phyloP scores from a whole-genome alignment of 345 rosid genomes.

The Fremontodendron californicum region DNA sequence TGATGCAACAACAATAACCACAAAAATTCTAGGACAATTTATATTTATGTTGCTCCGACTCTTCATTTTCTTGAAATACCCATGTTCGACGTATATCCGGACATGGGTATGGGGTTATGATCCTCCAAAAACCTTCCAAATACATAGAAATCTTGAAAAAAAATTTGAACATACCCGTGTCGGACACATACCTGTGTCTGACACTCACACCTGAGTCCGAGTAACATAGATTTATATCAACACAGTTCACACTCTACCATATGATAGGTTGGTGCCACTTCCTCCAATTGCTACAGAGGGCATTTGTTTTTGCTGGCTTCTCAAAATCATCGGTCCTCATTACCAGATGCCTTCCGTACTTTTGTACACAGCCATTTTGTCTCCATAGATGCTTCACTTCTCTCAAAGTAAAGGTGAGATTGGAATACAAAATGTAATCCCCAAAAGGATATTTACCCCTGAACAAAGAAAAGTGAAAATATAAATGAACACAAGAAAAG shows the following conservation, averaged over 20 bases:
- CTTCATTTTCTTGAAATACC: too few species aligned
- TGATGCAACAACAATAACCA: neutral
- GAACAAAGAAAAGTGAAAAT: conserved; percentile 24
- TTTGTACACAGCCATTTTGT: conserved; percentile 62
- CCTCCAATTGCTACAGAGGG: conserved; percentile 89
- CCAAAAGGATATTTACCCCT: conserved; percentile 94
- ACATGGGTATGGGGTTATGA: too few species aligned
- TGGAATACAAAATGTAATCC: conserved; percentile 80
- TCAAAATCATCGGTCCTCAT: conserved; percentile 92
- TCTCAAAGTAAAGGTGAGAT: conserved; percentile 57
- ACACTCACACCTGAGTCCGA: too few species aligned
- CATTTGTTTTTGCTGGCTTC: conserved; percentile 74
- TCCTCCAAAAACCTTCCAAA: too few species aligned
- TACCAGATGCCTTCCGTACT: conserved; percentile 56
- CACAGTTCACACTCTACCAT: conserved; percentile 48
- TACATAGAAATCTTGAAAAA: too few species aligned
- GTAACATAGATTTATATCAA: too few species aligned
- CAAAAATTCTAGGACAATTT: conserved; percentile 2
- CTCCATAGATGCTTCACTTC: conserved; percentile 96
- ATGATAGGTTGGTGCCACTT: conserved; percentile 81
- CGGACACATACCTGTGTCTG: too few species aligned
- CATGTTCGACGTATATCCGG: too few species aligned
- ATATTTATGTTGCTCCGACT: too few species aligned
- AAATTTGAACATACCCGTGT: too few species aligned
- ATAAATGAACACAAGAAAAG: conserved; percentile 23